phyloP scores from a whole-genome alignment of 352 stramenopile genomes.

The Pythium phragmiticola region DNA sequence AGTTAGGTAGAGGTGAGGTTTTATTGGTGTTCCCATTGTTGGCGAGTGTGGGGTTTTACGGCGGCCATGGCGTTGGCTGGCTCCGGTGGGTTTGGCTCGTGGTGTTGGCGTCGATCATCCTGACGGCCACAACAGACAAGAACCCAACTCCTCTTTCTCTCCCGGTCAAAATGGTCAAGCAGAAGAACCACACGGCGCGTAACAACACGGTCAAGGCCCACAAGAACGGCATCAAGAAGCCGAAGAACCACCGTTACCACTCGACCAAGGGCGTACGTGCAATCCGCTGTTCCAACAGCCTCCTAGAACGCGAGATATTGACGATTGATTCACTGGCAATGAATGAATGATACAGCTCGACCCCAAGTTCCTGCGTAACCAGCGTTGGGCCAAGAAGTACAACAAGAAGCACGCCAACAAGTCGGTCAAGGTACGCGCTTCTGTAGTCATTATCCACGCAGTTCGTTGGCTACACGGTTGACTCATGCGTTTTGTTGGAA shows the following conservation, averaged over 20 bases:
- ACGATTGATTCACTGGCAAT: slow-evolving; percentile 1
- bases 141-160: slow-evolving; percentile 27
- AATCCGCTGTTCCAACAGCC: background rate
- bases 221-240: slow-evolving; percentile 98
- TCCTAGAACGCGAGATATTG: slow-evolving; percentile 4
- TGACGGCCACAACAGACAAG: slow-evolving; percentile 10
- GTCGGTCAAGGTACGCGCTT: slow-evolving; percentile 31
- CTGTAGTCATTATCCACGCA: background rate
- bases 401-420: slow-evolving; percentile 89
- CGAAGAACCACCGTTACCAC: slow-evolving; percentile 94
- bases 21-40: background rate
- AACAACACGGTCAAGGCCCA: slow-evolving; percentile 98
- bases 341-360: slow-evolving; percentile 69
- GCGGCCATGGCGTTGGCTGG: slow-evolving; percentile 16
- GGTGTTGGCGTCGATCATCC: slow-evolving; percentile 9
- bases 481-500: background rate
- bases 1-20: slow-evolving; percentile 2
- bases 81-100: slow-evolving; percentile 16
- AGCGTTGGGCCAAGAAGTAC: slow-evolving; percentile 98
- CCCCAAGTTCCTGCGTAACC: slow-evolving; percentile 98
- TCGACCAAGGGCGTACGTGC: slow-evolving; percentile 90
- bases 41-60: slow-evolving; percentile 5
- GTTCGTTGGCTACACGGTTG: background rate
- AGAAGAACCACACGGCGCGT: slow-evolving; percentile 98
- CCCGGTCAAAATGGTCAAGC: slow-evolving; percentile 84